Percentiles rank a stretch among this genome's conserved stretches.
These are phyloP conservation scores for Mucor sp. DNA, from an alignment of 371 early-diverging fungal genomes.

Conservation along the genomic window DNA sequence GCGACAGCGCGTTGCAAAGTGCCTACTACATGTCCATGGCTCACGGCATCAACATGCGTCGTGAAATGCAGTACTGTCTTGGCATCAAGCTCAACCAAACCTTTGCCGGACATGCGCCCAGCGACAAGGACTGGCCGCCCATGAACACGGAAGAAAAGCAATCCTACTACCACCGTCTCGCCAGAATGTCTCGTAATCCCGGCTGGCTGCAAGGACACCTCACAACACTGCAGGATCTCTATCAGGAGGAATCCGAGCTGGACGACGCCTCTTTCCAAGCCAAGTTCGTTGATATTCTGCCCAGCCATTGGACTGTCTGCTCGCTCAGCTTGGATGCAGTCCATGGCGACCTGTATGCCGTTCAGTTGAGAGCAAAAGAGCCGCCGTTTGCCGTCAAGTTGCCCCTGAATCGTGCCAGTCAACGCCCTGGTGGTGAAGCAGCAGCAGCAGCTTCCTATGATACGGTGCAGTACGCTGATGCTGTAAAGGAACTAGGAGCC, in stretches of 20 bases:
- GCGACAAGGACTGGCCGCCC: conserved; percentile 42
- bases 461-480: conserved; percentile 29
- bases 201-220: conserved; percentile 37
- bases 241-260: conserved; percentile 38
- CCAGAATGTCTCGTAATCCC: conserved; percentile 1
- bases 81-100: neutral
- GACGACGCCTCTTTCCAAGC: conserved; percentile 44
- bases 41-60: conserved; percentile 49
- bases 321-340: conserved; percentile 72
- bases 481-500: conserved; percentile 45
- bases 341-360: conserved; percentile 65
- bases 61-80: conserved; percentile 54
- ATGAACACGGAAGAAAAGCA: neutral
- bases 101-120: conserved; percentile 13
- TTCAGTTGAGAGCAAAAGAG: conserved; percentile 52
- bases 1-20: conserved; percentile 22
- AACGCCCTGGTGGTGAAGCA: conserved; percentile 26
- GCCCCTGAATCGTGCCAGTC: conserved; percentile 64
- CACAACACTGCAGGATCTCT: conserved; percentile 29
- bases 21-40: conserved; percentile 53
- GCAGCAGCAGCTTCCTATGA: neutral
- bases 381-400: conserved; percentile 71
- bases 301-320: conserved; percentile 69
- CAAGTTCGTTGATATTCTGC: conserved; percentile 60
- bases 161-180: neutral